Evolutionary conservation across 192 early-diverging fungal genomes (phyloP).

Genomic region (Geranomyces michiganensis): DNA sequence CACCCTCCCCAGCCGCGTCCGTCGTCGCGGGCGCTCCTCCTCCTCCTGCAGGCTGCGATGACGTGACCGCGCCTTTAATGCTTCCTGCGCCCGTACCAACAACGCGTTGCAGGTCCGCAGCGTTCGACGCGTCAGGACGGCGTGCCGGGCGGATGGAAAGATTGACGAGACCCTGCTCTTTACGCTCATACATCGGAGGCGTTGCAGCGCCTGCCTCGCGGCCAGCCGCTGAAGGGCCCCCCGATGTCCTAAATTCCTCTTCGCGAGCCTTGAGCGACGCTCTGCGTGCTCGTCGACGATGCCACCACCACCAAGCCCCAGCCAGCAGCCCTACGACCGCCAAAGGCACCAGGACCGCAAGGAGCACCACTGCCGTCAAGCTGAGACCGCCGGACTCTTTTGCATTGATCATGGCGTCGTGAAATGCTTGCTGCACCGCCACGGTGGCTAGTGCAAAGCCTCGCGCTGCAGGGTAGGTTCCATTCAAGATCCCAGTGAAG

Average conservation of each 20-base stretch:
- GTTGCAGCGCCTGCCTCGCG: not conserved
- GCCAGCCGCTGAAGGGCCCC: not conserved
- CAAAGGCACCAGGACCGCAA: constrained; percentile 21
- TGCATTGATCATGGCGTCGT: not conserved
- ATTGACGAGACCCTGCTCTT: constrained; percentile 3
- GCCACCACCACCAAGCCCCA: not conserved
- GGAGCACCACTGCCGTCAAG: constrained; percentile 18
- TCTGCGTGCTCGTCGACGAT: not conserved
- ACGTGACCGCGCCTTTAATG: not conserved
- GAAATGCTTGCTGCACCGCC: constrained; percentile 10
- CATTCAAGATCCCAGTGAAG: constrained; percentile 25
- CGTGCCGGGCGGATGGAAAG: constrained; percentile 25
- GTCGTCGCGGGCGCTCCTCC: not conserved
- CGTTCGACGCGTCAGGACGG: constrained; percentile 19
- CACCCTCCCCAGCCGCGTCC: constrained; percentile 3
- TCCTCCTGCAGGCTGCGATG: not conserved
- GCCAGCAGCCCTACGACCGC: constrained; percentile 3
- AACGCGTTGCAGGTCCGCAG: constrained; percentile 13
- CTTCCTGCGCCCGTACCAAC: constrained; percentile 1
- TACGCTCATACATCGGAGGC: not conserved
- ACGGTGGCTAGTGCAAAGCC: constrained; percentile 14
- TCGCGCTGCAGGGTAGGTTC: not conserved
- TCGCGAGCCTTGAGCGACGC: not conserved
- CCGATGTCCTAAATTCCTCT: not conserved
- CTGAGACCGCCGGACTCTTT: not conserved